Evolutionary conservation across 192 early-diverging fungal genomes (phyloP).

Genomic region (Linnemannia elongata): DNA sequence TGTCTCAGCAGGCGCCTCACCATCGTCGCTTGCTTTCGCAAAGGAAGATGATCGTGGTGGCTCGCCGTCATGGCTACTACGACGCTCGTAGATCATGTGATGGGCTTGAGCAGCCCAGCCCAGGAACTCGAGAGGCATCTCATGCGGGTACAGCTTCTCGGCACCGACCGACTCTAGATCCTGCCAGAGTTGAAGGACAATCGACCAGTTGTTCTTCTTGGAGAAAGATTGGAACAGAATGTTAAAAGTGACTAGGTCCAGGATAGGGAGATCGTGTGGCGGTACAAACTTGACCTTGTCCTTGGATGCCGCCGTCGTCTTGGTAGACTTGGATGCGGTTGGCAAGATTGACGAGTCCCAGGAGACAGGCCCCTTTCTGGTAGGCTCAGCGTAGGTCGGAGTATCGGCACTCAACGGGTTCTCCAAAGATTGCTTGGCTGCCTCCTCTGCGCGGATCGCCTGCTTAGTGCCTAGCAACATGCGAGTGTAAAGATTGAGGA

Average conservation of each 20-base stretch:
- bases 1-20: background rate
- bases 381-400: background rate
- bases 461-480: conserved; percentile 35
- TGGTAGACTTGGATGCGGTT: background rate
- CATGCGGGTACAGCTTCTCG: conserved; percentile 32
- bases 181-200: conserved; percentile 44
- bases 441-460: conserved; percentile 15
- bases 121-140: conserved; percentile 41
- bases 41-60: background rate
- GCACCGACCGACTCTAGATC: conserved; percentile 40
- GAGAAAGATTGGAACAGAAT: conserved; percentile 38
- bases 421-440: background rate
- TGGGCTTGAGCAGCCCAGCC: conserved; percentile 42
- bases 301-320: background rate
- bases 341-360: background rate
- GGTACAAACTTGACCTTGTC: background rate
- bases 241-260: conserved; percentile 31
- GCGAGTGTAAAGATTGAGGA: conserved; percentile 34
- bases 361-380: background rate
- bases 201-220: conserved; percentile 35
- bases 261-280: conserved; percentile 12
- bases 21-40: background rate
- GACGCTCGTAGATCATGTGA: conserved; percentile 20
- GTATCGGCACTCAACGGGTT: no score
- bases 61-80: background rate